phyloP scores from a whole-genome alignment of 2,329 filamentous ascomycete species.

The Dryadomyces quercivorus region DNA sequence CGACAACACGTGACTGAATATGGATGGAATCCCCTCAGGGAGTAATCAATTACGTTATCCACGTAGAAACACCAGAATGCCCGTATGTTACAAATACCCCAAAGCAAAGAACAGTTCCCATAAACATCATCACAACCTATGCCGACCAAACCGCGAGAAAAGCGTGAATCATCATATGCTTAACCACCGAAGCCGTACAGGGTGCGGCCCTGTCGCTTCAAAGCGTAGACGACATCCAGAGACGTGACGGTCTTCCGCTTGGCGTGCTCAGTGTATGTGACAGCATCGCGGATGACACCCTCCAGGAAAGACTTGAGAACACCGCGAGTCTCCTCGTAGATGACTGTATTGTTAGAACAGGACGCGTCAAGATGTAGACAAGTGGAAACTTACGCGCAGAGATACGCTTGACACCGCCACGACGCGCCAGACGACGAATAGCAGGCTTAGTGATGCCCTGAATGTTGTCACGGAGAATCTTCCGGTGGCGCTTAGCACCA shows the following conservation, averaged over 20 bases:
- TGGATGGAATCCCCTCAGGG: not conserved
- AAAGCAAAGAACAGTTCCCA: conserved; percentile 14
- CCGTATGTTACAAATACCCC: conserved; percentile 14
- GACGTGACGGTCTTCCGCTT: conserved; percentile 72
- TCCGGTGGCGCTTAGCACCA: conserved; percentile 96
- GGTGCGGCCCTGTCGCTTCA: conserved; percentile 61
- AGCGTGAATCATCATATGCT: conserved; percentile 28
- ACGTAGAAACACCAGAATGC: conserved; percentile 16
- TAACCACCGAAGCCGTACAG: conserved; percentile 88
- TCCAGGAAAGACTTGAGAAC: conserved; percentile 70
- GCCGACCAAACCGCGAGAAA: conserved; percentile 12
- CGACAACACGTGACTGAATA: not conserved
- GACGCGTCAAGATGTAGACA: conserved; percentile 55
- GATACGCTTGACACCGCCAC: conserved; percentile 99
- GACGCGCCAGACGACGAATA: conserved; percentile 94
- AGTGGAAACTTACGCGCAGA: conserved; percentile 60
- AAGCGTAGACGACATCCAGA: conserved; percentile 54
- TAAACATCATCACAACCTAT: conserved; percentile 17
- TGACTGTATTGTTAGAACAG: conserved; percentile 45
- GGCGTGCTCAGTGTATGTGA: conserved; percentile 70
- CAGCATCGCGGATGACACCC: conserved; percentile 63
- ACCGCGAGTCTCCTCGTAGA: conserved; percentile 68
- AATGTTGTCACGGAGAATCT: conserved; percentile 99
- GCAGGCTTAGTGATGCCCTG: conserved; percentile 98
- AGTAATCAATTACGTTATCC: conserved; percentile 16